Evolutionary conservation across 2,329 filamentous ascomycete species (phyloP).

Genomic region (Trichoderma asperellum): DNA sequence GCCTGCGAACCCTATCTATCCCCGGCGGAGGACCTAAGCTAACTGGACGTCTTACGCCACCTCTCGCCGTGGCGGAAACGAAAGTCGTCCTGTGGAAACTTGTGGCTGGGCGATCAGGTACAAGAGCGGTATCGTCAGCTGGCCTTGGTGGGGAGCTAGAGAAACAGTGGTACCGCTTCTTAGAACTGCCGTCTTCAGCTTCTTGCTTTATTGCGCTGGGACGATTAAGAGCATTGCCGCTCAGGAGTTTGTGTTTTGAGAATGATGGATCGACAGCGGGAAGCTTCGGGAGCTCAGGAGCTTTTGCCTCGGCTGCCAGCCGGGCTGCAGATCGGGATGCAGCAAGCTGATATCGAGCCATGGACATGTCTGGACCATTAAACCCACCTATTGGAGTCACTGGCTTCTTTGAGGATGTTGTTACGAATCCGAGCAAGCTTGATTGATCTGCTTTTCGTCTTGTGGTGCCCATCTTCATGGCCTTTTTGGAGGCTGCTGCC

Average conservation of each 20-base stretch:
- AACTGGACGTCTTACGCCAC: conserved; percentile 50
- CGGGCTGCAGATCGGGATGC: conserved; percentile 33
- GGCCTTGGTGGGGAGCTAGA: conserved; percentile 59
- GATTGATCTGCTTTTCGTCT: conserved; percentile 46
- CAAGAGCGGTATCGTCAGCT: conserved; percentile 35
- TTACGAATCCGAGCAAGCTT: conserved; percentile 50
- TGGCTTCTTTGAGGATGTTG: conserved; percentile 29
- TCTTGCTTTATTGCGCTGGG: conserved; percentile 39
- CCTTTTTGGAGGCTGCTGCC: conserved; percentile 31
- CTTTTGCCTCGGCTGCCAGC: conserved; percentile 14
- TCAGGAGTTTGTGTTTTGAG: conserved; percentile 49
- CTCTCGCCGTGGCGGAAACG: conserved; percentile 41
- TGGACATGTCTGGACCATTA: conserved; percentile 31
- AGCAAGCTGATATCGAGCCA: conserved; percentile 37
- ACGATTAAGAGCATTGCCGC: conserved; percentile 42
- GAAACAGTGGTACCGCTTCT: conserved; percentile 59
- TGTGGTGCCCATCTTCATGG: conserved; percentile 33
- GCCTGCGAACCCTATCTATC: conserved; percentile 56
- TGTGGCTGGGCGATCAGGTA: conserved; percentile 42
- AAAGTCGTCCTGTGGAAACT: conserved; percentile 59
- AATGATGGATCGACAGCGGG: conserved; percentile 39
- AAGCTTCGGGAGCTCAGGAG: conserved; percentile 29
- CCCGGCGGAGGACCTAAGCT: conserved; percentile 52
- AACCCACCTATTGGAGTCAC: conserved; percentile 27
- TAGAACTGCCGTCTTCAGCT: conserved; percentile 35